Evolutionary conservation across 768 basidiomycete genomes (phyloP), one percentile per base, ranked within the genome.

Genomic region (Calocybe gangraenosa): DNA sequence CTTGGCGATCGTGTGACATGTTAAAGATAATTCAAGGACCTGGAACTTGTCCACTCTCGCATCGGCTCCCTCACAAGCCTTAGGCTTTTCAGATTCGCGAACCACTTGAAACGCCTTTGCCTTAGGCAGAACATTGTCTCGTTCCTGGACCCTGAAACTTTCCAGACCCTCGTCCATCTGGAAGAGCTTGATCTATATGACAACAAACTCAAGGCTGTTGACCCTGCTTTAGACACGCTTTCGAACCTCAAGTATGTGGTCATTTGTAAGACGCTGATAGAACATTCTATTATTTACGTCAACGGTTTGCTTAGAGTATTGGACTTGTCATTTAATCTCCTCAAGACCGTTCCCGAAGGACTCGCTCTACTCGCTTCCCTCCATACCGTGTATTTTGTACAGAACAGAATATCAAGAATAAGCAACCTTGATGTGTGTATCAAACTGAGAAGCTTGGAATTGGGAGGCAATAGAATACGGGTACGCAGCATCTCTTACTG

Each of bases 171-270:
- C 45, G 74, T 60, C 10, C 72, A 79, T 36, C 66, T 99, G 28
- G 88, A 92, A 58, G 96, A 98, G 51, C 65, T 98, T 47, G 96
- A 99, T 66, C 56, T 97, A 50, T 99, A 98, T 60, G 96, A 99
- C 64, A 99, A 99, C 69, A 85, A 91, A 62, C 63, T 99, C 52
- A 94, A 90, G 66, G 65, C 69, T 40, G 62, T 89, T 15, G 86
- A 78, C 0, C 69, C 79, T 49, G 84, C 87, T 0, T 57, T 97
- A 42, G 73, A 83, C 48, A 69, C 69, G 25, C 57, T 82, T 34
- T 60, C 63, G 3, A 72, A 73, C 23, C 70, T 92, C 41, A 69
- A 54, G 88, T 89, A 61, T 55, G 81, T 66, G 19, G n/a, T 21
- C 11, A 28, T 30, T 5, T 23, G n/a, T n/a, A n/a, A n/a, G n/a